Percentiles rank a stretch among this genome's conserved stretches.
phyloP scores from a whole-genome alignment of 768 basidiomycete genomes.

The Pleurotus tuoliensis region DNA sequence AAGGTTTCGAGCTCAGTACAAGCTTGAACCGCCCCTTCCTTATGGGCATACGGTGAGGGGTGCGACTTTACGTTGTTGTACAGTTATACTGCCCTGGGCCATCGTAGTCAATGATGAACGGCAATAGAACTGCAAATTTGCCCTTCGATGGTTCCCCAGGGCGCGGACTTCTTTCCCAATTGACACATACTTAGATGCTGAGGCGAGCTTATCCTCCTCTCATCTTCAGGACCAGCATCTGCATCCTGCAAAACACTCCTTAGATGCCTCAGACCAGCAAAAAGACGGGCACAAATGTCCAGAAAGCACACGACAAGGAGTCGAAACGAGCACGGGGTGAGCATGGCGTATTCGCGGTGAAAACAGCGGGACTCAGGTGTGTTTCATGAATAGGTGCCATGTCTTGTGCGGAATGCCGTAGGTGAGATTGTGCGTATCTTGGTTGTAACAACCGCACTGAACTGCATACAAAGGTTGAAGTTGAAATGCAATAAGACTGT shows the following conservation, averaged over 20 bases:
- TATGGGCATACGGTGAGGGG: not conserved
- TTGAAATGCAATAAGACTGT: conserved; percentile 74
- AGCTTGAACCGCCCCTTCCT: no score
- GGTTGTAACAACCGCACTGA: no score
- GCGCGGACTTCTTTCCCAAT: conserved; percentile 6
- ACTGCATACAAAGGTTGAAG: conserved; percentile 42
- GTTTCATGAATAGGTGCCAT: conserved; percentile 33
- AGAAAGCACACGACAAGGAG: conserved; percentile 60
- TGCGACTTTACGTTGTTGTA: not conserved
- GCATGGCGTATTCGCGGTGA: not conserved
- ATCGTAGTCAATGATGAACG: not conserved
- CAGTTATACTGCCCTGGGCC: not conserved
- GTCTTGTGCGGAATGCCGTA: conserved; percentile 62
- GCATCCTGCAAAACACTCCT: not conserved
- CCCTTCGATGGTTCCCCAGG: not conserved
- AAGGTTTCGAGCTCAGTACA: no score
- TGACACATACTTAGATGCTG: not conserved
- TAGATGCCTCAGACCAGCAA: conserved; percentile 49
- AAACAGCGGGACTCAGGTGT: no score
- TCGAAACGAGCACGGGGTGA: conserved; percentile 59
- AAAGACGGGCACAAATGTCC: conserved; percentile 35
- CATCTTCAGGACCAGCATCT: not conserved
- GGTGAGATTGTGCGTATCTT: conserved; percentile 28
- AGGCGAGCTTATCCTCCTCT: not conserved
- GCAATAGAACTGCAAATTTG: not conserved